Evolutionary conservation across 2,329 filamentous ascomycete genomes (phyloP).

Genomic region (Sarocladiaceae sp.): DNA sequence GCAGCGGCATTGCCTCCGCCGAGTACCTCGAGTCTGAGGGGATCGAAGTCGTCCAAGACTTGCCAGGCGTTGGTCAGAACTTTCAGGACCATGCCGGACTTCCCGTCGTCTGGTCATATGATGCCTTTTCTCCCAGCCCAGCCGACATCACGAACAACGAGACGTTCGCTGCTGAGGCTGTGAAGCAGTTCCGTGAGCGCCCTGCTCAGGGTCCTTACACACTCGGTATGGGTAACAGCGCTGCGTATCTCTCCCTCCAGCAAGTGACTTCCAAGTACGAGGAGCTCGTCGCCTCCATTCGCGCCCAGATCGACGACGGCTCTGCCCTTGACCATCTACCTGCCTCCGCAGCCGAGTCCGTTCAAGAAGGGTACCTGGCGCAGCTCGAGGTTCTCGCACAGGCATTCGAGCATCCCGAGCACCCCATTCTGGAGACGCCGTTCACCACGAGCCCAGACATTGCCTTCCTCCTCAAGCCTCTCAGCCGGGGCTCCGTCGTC

Average conservation of each 20-base stretch:
- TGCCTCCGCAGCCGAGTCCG: constrained; percentile 13
- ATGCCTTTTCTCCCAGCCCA: constrained; percentile 15
- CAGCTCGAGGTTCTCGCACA: constrained; percentile 20
- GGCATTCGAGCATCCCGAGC: constrained; percentile 20
- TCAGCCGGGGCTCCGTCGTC: constrained; percentile 28
- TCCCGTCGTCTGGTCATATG: constrained; percentile 13
- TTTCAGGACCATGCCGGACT: constrained; percentile 48
- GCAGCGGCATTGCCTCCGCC: constrained; percentile 41
- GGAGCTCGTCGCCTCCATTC: constrained; percentile 18
- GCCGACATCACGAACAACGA: constrained; percentile 19
- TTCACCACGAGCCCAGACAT: constrained; percentile 18
- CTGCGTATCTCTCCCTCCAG: constrained; percentile 22
- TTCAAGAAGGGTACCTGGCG: constrained; percentile 19
- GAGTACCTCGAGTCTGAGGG: constrained; percentile 34
- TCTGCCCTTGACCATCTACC: constrained; percentile 16
- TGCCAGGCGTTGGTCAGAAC: constrained; percentile 53
- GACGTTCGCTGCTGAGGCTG: constrained; percentile 25
- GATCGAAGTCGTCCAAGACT: constrained; percentile 38
- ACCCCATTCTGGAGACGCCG: constrained; percentile 24
- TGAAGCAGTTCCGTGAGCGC: constrained; percentile 22
- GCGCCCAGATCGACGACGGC: constrained; percentile 18
- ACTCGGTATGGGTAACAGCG: constrained; percentile 24
- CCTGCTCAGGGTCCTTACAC: constrained; percentile 30
- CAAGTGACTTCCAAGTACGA: constrained; percentile 17
- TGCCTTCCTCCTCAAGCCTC: constrained; percentile 24